Conservation (phyloP, 2,329 filamentous ascomycete species). For the Thelonectria blattea region DNA sequence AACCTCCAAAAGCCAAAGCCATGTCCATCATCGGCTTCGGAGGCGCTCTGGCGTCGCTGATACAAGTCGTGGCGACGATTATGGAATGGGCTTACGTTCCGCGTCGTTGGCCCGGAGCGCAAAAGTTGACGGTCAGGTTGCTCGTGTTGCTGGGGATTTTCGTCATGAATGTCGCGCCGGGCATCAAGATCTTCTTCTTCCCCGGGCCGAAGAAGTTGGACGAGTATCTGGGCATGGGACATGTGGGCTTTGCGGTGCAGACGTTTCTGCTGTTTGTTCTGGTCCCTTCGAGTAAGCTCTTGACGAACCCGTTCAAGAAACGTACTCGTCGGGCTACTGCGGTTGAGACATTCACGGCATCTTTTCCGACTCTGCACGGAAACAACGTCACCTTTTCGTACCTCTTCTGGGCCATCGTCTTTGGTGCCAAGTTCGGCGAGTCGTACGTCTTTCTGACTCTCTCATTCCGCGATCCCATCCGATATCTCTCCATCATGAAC, state of each 20-base stretch:
- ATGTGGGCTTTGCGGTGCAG: constrained; percentile 87
- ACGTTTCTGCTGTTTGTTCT: constrained; percentile 93
- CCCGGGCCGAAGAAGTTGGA: constrained; percentile 52
- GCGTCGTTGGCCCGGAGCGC: constrained; percentile 90
- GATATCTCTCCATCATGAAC: constrained; percentile 85
- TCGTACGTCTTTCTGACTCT: constrained; percentile 93
- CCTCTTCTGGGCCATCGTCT: constrained; percentile 88
- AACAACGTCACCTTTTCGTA: constrained; percentile 99
- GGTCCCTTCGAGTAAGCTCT: constrained; percentile 93
- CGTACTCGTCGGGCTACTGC: constrained; percentile 94
- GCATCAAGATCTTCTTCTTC: constrained; percentile 83
- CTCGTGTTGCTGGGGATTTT: constrained; percentile 84
- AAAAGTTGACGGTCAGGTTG: constrained; percentile 91
- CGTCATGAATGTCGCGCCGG: constrained; percentile 81
- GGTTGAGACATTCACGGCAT: constrained; percentile 97
- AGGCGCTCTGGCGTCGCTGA: constrained; percentile 79
- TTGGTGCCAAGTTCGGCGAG: constrained; percentile 88
- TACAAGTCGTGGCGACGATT: constrained; percentile 87
- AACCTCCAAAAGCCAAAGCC: constrained; percentile 70
- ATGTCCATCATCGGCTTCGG: constrained; percentile 90
- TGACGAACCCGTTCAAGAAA: constrained; percentile 93
- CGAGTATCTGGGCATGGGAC: constrained; percentile 82
- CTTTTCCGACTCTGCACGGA: constrained; percentile 82
- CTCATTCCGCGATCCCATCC: constrained; percentile 91
- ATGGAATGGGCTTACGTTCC: constrained; percentile 95